Evolutionary conservation across 192 early-diverging fungal species (phyloP), one percentile per base, ranked within the genome.

Genomic region (Podila minutissima): DNA sequence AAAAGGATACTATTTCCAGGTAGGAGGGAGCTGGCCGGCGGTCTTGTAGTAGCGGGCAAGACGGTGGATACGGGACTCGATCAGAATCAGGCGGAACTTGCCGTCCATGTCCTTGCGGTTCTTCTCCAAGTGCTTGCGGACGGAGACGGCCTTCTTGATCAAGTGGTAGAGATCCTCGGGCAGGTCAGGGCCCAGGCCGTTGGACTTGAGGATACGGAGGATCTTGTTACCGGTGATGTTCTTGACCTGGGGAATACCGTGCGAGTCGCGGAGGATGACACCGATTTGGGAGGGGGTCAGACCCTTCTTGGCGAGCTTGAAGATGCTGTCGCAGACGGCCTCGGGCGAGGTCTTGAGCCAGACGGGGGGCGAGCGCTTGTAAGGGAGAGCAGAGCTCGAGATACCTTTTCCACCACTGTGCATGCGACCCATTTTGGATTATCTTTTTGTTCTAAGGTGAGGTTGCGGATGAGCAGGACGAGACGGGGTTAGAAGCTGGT

Each of bases 271-370:
- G 74, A 99, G 94, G 64, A 94, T 86, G 60, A 95, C 95, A 93
- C 98, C 98, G 85, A 99, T 99, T 90, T 98, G 97, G 71, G 98
- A 98, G 71, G 98, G 98, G 74, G 93, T 91, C 84, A 95, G 86
- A 91, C 98, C 98, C 95, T 99, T 99, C 93, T 97, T 98, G 84
- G 98, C 96, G 73, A 96, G 91, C 93, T 99, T 99, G 93, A 92
- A 95, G 88, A 99, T 98, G 86, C 94, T 93, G 75, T 98, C 97
- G 88, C 95, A 90, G 82, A 99, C 97, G 85, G 98, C 96, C 84
- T 97, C 95, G 69, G 96, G 91, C 64, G 95, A 93, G 86, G 96
- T 95, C 94, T 99, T 99, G 86, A 96, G 89, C 98, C 98, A 99
- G 69, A 95, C 94, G 67, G 98, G 92, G 79, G 97, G 94, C 71